Percentiles rank a stretch among this genome's conserved stretches.
Conservation (phyloP, 2,329 filamentous ascomycete genomes). For the Ascochyta koolunga region DNA sequence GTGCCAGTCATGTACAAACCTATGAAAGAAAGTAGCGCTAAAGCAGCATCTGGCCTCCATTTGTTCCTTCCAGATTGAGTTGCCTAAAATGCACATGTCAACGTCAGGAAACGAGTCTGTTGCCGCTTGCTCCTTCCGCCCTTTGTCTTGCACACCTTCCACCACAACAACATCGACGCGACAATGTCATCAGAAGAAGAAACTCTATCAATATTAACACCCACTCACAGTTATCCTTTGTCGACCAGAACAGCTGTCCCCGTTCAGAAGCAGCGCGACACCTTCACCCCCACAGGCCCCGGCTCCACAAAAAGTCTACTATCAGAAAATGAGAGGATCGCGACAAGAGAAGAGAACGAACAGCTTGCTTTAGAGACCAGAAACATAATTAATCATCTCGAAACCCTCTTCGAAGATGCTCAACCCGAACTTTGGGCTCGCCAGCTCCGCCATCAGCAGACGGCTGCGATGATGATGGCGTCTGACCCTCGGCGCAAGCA, state of each 20-base stretch:
- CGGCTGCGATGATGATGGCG: background rate
- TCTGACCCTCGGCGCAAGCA: background rate
- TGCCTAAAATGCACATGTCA: too few species aligned
- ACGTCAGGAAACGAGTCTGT: too few species aligned
- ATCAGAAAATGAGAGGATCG: background rate
- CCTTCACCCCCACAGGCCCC: background rate
- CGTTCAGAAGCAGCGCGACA: background rate
- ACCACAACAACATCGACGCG: too few species aligned
- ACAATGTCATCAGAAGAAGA: too few species aligned
- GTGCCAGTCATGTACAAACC: too few species aligned
- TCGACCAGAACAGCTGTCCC: background rate
- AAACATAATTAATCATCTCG: background rate
- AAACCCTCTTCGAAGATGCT: background rate
- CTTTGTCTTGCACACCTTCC: too few species aligned
- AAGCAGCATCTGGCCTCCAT: too few species aligned
- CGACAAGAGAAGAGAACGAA: background rate
- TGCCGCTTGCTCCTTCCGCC: too few species aligned
- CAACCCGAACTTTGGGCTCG: background rate
- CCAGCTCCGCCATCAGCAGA: background rate
- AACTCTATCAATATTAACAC: background rate
- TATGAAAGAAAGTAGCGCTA: too few species aligned
- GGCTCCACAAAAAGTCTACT: background rate
- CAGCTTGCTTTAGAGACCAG: background rate
- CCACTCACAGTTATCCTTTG: background rate
- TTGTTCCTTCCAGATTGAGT: too few species aligned